Evolutionary conservation across 1,284 basidiomycete genomes (phyloP), one percentile per base, ranked within the genome.

Genomic region (Rhodotorula sp.): DNA sequence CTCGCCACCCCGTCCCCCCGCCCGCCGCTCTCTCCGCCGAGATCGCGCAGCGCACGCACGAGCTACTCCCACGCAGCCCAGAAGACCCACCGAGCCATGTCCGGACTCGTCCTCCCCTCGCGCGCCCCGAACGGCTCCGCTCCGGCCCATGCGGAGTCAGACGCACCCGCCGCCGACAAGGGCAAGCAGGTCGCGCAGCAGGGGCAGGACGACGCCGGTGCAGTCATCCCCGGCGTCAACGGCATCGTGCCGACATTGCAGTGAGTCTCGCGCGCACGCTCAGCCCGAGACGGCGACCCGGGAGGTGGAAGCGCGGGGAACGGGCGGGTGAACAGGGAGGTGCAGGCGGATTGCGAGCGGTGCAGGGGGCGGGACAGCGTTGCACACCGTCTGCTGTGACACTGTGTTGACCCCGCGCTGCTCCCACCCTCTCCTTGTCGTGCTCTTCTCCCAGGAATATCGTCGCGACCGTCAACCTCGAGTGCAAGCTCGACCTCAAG

Each of bases 391-490:
- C 14, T 42, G 13, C 49, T 48, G 34, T 42, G 27, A 59, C n/a
- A 9, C 52, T 25, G 50, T 49, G 57, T 61, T 64, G 67, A 54
- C 61, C 49, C 53, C 27, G 13, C 17, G 41, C 41, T 59, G 44
- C 34, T 34, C 34, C 34, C 34, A 34, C 34, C 34, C 5, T 34
- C 34, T 34, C 34, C 34, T 34, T 34, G 34, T 34, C 45, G 46
- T 48, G 25, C 21, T 25, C 46, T 27, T 23, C 49, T 42, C 12
- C 55, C 19, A 76, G 75, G 60, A 99, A 99, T 84, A 99, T 99
- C 76, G 96, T 99, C 78, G 96, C 97, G 16, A 99, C 97, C 21
- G 97, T 99, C 82, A 99, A 99, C 81, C 88, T 99, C 60, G 96
- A 98, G 82, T 97, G 94, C 77, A 89, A 95, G 53, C 86, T 99